These are phyloP conservation scores for Cladophialophora immunda DNA, from an alignment of 2,329 filamentous ascomycete genomes.

Conservation along the genomic window DNA sequence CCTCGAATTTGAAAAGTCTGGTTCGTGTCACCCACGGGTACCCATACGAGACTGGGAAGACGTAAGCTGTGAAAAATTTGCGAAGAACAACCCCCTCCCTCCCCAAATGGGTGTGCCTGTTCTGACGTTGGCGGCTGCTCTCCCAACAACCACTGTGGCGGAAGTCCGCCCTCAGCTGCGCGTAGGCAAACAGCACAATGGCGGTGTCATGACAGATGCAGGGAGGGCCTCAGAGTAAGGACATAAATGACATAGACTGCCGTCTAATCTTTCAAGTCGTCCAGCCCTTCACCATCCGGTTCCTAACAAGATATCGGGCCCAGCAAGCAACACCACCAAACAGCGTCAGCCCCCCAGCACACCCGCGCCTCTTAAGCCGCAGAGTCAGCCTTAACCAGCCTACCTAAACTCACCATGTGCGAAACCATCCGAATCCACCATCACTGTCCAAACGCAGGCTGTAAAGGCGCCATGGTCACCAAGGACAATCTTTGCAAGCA, in stretches of 20 bases:
- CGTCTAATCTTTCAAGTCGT: neutral
- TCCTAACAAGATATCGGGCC: neutral
- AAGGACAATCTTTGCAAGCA: constrained; percentile 23
- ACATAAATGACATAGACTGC: neutral
- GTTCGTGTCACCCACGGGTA: constrained; percentile 11
- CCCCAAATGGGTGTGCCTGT: neutral
- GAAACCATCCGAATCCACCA: constrained; percentile 29
- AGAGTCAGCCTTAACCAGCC: neutral
- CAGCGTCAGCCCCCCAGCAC: neutral
- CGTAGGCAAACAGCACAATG: neutral
- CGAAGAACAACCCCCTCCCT: neutral
- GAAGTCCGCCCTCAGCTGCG: neutral
- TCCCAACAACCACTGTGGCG: neutral
- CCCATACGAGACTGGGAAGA: constrained; percentile 4
- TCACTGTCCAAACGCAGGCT: constrained; percentile 24
- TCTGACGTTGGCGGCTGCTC: neutral
- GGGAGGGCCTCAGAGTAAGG: neutral
- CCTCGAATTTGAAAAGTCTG: neutral
- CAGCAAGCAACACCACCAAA: neutral
- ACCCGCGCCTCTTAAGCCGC: neutral
- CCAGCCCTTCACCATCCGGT: neutral
- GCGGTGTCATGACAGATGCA: neutral
- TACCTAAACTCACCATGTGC: constrained; percentile 24
- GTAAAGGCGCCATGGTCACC: constrained; percentile 22
- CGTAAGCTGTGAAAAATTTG: neutral